Base-by-base conservation (phyloP, 257 asterid species). In the Solanum lycopersicoides region DNA sequence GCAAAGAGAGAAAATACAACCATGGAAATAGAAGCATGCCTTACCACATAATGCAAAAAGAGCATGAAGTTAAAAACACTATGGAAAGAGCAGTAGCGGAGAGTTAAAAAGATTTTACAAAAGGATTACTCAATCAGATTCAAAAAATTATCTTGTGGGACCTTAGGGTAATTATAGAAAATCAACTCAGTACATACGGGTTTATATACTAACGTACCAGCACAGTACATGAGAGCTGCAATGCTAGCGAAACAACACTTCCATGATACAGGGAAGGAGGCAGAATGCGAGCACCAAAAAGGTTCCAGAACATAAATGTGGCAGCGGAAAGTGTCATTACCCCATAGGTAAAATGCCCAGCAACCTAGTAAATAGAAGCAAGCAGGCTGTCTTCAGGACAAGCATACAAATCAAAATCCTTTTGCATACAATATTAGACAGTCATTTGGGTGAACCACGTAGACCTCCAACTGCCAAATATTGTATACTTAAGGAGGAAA, bases 181-280 rank as follows among this genome's bases (percentile, higher is more conserved):
- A 53, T 50, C 85, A 82, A 50, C 30, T 50, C 45, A 50, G 69
- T 18, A 3, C 65, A 41, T 34, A 45, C 77, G 87, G 82, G 50
- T 86, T 60, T 87, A 80, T 44, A 82, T n/a, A 47, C 63, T 72
- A 87, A 42, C 89, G 60, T 97, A 96, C 99, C 99, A 97, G 94
- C 83, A 97, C 99, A 82, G 98, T 97, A 91, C 99, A 97, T 84
- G 99, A 97, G 92, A 97, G 99, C 90, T 97, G 99, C 94, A 96
- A 89, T 0, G 99, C 99, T 94, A 97, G 89, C 71, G 99, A 96
- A 93, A 95, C 94, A 65, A 94, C 87, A 92, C 94, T 94, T 90
- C 99, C 98, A 90, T 96, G 99, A 92, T 94, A 92, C 89, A 97
- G 91, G 88, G 98, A 91, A 75, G 96, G 95, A 50, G 99, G 99